Evolutionary conservation across 2,329 filamentous ascomycete genomes (phyloP), one percentile per base, ranked within the genome.

Genomic region (Monosporascus sp.): DNA sequence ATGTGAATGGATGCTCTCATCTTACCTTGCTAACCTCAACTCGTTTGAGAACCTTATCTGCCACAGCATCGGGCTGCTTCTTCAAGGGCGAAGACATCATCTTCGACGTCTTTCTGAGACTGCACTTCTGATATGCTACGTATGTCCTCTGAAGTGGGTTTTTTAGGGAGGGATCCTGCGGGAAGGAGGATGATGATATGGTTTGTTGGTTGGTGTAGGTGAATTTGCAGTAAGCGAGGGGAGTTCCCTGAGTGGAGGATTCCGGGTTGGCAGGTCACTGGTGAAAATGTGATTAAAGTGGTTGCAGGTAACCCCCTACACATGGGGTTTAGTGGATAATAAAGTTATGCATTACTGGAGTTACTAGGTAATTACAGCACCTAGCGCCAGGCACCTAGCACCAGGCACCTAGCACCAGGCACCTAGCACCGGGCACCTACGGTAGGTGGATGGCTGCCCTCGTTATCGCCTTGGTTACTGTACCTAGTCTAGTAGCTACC

Each of bases 1-100:
- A 35, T 14, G 31, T 35, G 31, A 35, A 35, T 35, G 31, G 14
- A 5, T 14, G 31, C 31, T 11, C 49, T 36, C 55, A 54, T 70
- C 78, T 67, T 76, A 89, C 87, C 79, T 88, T 89, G 77, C 85
- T 86, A 63, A 89, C 82, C 77, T 89, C 86, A 57, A 84, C 85
- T 73, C 87, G 78, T 71, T 86, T 86, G 65, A 89, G 77, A 53
- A 90, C 85, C 70, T 82, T 82, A 69, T 87, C 85, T 51, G 78
- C 83, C 52, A 86, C 83, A 64, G 75, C 80, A 66, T 86, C 82
- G 38, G 83, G 82, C 65, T 85, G 80, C 62, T 80, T 79, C 71
- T 82, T 82, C 72, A 80, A 79, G 55, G 81, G 80, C 61, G 82
- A 85, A 64, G 81, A 74, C 81, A 85, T 85, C 43, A 46, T 46